Conservation (phyloP, 176 grass and related monocot genomes). For the Coix lacrymajobi region DNA sequence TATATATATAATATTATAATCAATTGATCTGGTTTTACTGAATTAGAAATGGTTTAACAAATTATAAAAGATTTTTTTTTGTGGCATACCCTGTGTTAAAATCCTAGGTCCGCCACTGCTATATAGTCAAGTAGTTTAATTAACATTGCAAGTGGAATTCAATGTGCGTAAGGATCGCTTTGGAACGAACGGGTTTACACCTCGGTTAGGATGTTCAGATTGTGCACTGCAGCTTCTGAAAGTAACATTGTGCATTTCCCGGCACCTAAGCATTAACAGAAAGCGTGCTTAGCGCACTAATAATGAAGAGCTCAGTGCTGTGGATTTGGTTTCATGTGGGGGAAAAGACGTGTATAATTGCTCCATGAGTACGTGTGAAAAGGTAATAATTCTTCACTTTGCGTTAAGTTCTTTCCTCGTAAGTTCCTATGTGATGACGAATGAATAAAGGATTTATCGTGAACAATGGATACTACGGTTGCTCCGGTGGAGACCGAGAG, state of each 20-base stretch:
- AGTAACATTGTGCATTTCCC: neutral
- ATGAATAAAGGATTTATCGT: neutral
- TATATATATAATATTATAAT: too few relatives aligned
- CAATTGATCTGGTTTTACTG: too few relatives aligned
- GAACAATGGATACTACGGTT: neutral
- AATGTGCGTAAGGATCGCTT: neutral
- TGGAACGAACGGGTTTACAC: conserved; percentile 13
- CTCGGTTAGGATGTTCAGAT: neutral
- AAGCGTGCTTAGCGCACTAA: conserved; percentile 13
- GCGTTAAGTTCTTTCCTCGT: neutral
- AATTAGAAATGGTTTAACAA: too few relatives aligned
- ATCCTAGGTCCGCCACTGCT: too few relatives aligned
- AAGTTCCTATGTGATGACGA: neutral
- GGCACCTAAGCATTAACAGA: neutral
- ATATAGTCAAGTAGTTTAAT: conserved; percentile 16
- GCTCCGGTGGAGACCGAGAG: neutral
- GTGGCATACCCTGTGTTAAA: too few relatives aligned
- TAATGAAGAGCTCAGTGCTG: neutral
- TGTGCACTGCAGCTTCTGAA: neutral
- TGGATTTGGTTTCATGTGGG: neutral
- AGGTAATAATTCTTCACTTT: neutral
- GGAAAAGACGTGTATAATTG: neutral
- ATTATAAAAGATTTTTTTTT: too few relatives aligned
- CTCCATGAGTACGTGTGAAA: neutral
- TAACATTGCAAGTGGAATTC: neutral